Evolutionary conservation across 1,284 basidiomycete genomes (phyloP).

Genomic region (Pseudozyma tsukubaensis): DNA sequence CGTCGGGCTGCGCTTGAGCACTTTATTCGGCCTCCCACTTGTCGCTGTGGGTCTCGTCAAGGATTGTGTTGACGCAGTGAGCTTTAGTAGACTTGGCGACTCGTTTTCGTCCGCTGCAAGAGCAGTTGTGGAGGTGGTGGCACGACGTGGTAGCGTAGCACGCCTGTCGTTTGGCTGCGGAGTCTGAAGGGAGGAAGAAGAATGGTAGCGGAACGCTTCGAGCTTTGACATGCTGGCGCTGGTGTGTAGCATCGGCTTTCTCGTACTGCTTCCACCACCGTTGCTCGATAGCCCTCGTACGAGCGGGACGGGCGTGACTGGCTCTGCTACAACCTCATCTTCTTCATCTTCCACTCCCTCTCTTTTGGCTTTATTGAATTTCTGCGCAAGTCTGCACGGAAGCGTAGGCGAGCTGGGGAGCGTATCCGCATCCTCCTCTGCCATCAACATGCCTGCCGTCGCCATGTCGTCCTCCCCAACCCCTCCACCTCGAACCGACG

Average conservation of each 20-base stretch:
- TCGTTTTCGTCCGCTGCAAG: neutral
- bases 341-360: conserved; percentile 16
- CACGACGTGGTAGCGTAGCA: neutral
- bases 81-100: conserved; percentile 25
- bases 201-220: conserved; percentile 35
- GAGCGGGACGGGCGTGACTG: conserved; percentile 22
- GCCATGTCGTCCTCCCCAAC: neutral
- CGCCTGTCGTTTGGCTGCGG: neutral
- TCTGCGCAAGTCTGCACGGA: neutral
- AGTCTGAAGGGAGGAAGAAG: neutral
- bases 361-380: neutral
- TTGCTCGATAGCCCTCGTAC: neutral
- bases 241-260: conserved; percentile 20
- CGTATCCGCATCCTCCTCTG: conserved; percentile 6
- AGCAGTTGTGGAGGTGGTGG: neutral
- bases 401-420: conserved; percentile 27
- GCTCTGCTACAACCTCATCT: conserved; percentile 13
- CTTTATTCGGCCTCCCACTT: conserved; percentile 18
- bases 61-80: conserved; percentile 9
- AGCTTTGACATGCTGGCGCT: conserved; percentile 44
- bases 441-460: neutral
- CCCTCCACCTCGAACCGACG: conserved; percentile 19
- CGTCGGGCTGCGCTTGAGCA: conserved; percentile 31
- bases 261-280: neutral
- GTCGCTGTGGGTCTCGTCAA: neutral